Conservation (phyloP, 2,329 filamentous ascomycete species). For the Stemphylium lycopersici region DNA sequence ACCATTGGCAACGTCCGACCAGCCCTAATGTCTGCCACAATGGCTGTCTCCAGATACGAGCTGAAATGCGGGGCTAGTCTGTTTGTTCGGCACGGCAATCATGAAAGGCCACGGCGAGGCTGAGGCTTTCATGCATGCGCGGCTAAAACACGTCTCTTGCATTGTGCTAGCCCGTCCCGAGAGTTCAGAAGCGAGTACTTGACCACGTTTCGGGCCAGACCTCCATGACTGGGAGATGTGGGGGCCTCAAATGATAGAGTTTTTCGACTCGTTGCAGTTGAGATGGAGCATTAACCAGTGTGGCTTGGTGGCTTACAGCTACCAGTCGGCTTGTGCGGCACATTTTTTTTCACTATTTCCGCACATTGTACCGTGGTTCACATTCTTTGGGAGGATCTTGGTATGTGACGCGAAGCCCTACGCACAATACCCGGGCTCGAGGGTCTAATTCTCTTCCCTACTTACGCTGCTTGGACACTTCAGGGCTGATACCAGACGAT, state of each 20-base stretch:
- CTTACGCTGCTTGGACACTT: constrained; percentile 1
- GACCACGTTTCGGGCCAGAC: neutral
- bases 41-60: constrained; percentile 6
- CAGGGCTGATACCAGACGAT: constrained; percentile 9
- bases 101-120: constrained; percentile 4
- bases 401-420: constrained; percentile 1
- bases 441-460: constrained; percentile 8
- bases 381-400: neutral
- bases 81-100: neutral
- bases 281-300: neutral
- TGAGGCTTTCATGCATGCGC: constrained; percentile 1
- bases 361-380: constrained; percentile 1
- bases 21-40: constrained; percentile 6
- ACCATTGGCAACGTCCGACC: constrained; percentile 5
- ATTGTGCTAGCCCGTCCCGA: constrained; percentile 6
- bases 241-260: neutral
- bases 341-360: neutral
- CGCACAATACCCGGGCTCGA: neutral
- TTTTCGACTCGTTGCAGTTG: neutral
- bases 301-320: neutral
- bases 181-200: constrained; percentile 4
- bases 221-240: neutral
- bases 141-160: constrained; percentile 7
- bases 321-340: neutral
- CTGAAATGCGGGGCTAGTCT: constrained; percentile 11